phyloP scores from a whole-genome alignment of 495 filamentous ascomycete genomes.

The Neurospora pannonica region DNA sequence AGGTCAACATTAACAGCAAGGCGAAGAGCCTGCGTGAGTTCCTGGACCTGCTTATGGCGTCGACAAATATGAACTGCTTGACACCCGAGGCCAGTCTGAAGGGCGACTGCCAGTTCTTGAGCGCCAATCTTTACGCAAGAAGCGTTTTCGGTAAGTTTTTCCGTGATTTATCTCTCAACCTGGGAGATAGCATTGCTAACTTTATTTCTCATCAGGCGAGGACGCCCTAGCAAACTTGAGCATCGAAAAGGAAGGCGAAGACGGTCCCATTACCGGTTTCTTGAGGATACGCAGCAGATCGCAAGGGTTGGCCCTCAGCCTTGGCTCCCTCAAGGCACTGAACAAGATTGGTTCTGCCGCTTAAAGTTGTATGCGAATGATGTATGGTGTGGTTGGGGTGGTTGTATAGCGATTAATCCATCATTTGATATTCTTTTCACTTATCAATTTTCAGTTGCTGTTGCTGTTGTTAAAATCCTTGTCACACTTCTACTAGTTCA shows the following conservation, averaged over 20 bases:
- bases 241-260: conserved; percentile 94
- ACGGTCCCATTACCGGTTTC: conserved; percentile 96
- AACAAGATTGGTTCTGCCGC: conserved; percentile 61
- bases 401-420: neutral
- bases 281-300: conserved; percentile 96
- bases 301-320: conserved; percentile 87
- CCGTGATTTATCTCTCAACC: neutral
- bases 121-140: conserved; percentile 92
- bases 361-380: no score
- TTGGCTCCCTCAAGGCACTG: conserved; percentile 91
- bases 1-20: conserved; percentile 98
- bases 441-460: neutral
- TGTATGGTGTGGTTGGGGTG: no score
- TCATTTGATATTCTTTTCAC: neutral
- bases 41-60: conserved; percentile 89
- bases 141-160: conserved; percentile 92
- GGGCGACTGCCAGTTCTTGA: conserved; percentile 96
- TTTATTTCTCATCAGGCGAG: conserved; percentile 56
- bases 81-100: conserved; percentile 94
- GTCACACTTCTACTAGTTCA: neutral
- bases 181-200: conserved; percentile 13
- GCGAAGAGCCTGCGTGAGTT: conserved; percentile 88
- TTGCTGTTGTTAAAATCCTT: neutral
- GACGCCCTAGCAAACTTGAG: conserved; percentile 96
- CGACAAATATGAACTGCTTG: conserved; percentile 96